phyloP scores from a whole-genome alignment of 495 filamentous ascomycete species.

The Hypoxylon rickii region DNA sequence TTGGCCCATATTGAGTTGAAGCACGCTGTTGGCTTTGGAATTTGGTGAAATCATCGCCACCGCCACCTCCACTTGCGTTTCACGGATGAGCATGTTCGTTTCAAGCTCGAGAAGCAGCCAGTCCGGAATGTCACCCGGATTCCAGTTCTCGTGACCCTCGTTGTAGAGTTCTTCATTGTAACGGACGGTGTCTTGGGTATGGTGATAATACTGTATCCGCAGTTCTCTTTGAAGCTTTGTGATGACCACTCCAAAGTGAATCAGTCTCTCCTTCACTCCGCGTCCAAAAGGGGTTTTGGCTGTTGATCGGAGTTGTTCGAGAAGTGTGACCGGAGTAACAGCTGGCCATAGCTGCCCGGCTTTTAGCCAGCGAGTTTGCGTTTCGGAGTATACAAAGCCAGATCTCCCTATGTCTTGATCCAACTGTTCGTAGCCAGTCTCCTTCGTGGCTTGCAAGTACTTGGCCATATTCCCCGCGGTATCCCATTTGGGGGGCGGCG shows the following conservation, averaged over 20 bases:
- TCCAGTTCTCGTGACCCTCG: conserved; percentile 58
- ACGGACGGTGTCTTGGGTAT: conserved; percentile 13
- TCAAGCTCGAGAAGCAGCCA: conserved; percentile 65
- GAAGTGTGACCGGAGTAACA: conserved; percentile 52
- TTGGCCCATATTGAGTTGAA: conserved; percentile 61
- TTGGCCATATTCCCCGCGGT: too few species aligned
- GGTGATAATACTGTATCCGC: conserved; percentile 39
- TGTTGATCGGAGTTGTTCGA: conserved; percentile 57
- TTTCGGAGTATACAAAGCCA: too few species aligned
- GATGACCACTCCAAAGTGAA: conserved; percentile 47
- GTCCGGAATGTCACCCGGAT: conserved; percentile 49
- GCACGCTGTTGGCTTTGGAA: conserved; percentile 52
- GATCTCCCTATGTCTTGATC: too few species aligned
- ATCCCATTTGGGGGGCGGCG: neutral
- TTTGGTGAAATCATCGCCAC: conserved; percentile 51
- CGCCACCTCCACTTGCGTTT: conserved; percentile 57
- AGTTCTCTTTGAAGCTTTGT: conserved; percentile 52
- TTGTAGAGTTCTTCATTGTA: conserved; percentile 47
- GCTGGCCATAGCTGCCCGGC: conserved; percentile 57
- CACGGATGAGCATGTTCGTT: conserved; percentile 54
- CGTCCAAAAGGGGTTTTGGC: conserved; percentile 38
- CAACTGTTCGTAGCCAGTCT: too few species aligned
- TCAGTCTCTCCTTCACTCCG: conserved; percentile 48
- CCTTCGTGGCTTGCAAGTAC: too few species aligned
- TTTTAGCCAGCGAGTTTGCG: conserved; percentile 53